Conservation (phyloP, 352 stramenopile genomes). For the Globisporangium cylindrosporum region DNA sequence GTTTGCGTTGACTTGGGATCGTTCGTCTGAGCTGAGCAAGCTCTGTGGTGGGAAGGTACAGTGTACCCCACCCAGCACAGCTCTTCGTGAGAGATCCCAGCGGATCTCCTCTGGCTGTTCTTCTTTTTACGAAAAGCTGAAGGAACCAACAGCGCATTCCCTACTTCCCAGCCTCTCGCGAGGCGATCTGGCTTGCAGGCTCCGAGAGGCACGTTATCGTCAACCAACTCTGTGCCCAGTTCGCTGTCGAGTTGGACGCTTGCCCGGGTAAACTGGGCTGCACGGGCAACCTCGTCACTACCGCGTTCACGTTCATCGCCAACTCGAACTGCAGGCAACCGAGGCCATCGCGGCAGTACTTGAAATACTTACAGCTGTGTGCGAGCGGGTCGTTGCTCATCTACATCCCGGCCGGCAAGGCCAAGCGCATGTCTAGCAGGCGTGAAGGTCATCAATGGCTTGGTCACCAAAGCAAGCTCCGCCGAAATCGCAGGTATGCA, state of each 20-base stretch:
- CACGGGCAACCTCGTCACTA: constrained; percentile 39
- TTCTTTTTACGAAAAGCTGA: background rate
- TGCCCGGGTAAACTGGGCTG: constrained; percentile 42
- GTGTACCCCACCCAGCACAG: background rate
- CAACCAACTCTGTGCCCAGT: constrained; percentile 73
- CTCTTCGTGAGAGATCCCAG: background rate
- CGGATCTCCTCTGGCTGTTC: background rate
- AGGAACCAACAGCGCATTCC: background rate
- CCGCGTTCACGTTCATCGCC: constrained; percentile 37
- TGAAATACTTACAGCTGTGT: background rate
- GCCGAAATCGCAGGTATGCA: too few relatives aligned
- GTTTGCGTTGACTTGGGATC: too few relatives aligned
- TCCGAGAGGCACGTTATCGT: constrained; percentile 65
- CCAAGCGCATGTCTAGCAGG: background rate
- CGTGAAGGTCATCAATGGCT: too few relatives aligned
- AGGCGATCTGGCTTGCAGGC: constrained; percentile 45
- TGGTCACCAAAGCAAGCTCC: too few relatives aligned
- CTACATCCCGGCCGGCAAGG: background rate
- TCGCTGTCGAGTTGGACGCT: constrained; percentile 49
- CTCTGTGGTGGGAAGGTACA: too few relatives aligned
- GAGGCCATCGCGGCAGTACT: background rate
- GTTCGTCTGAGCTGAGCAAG: too few relatives aligned
- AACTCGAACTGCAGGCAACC: constrained; percentile 10
- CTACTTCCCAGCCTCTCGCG: constrained; percentile 62
- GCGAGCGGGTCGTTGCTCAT: background rate